Evolutionary conservation across 2,329 filamentous ascomycete genomes (phyloP).

Genomic region (Graphiopsis chlorocephala): DNA sequence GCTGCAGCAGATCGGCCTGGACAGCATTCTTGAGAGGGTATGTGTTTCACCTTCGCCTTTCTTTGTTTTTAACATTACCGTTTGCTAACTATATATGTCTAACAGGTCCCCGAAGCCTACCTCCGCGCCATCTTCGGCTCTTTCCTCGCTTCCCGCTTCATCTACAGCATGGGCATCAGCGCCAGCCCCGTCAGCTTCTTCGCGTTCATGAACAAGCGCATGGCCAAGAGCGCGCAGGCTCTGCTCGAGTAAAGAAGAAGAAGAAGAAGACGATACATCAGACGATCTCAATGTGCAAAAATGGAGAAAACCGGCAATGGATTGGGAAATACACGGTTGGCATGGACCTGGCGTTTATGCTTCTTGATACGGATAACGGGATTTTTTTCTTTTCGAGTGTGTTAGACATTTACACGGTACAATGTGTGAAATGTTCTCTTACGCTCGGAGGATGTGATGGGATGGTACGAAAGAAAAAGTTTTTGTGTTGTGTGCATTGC

Average conservation of each 20-base stretch:
- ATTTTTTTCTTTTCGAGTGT: background rate
- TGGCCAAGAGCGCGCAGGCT: constrained; percentile 27
- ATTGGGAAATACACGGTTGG: background rate
- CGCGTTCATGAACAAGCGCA: constrained; percentile 66
- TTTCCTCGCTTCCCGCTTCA: constrained; percentile 90
- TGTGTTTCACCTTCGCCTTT: constrained; percentile 31
- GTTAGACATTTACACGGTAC: background rate
- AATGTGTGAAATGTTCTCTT: background rate
- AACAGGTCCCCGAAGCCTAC: constrained; percentile 80
- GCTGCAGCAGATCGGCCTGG: constrained; percentile 84
- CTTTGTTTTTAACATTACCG: constrained; percentile 24
- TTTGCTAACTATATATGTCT: background rate
- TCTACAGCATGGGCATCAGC: constrained; percentile 89
- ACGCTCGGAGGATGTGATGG: background rate
- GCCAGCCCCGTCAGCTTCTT: constrained; percentile 98
- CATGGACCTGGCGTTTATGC: background rate
- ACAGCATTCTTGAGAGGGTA: constrained; percentile 78
- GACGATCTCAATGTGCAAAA: background rate
- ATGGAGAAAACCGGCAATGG: background rate
- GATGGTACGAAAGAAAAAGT: background rate
- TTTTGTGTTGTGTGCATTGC: background rate
- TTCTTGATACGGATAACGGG: background rate
- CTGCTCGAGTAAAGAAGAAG: constrained; percentile 11
- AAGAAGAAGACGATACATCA: background rate
- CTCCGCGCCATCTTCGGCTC: constrained; percentile 93